Base-by-base conservation (phyloP, 805 yeast species). In the Saccharomyces mikatae region DNA sequence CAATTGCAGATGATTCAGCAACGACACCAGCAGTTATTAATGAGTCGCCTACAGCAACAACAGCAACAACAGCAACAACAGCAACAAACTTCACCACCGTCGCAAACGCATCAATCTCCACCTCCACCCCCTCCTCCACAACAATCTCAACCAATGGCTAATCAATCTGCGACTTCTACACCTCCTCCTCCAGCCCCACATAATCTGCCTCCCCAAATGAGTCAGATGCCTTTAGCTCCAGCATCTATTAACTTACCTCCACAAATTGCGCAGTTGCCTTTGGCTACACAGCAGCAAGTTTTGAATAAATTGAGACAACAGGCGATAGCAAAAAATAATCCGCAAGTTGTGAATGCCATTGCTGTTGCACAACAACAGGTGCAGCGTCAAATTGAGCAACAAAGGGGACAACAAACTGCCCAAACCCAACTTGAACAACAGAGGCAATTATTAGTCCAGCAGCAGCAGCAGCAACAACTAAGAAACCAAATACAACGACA, bases 1-100 rank as follows among this genome's bases (percentile, higher is more conserved):
- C 72, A 67, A 53, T 54, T 68, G 28, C 69, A 64, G 49, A 60
- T 66, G 62, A 68, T 68, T 17, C 72, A 70, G 52, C 71, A 68
- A 48, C 64, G 65, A 51, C 72, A 69, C 54, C 71, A 69, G 46
- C 72, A 68, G 52, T 32, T 66, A 27, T 51, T 68, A 44, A 53
- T 63, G 59, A 61, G 56, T 49, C 60, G 72, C 13, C 62, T 67
- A 8, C 70, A 67, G 53, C 66, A 62, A 46, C 63, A 61, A 41
- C 63, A 62, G 48, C 63, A 57, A 28, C 63, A n/a, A n/a, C 70
- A 67, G 53, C 66, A 62, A 46, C 63, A 60, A 36, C 58, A 56
- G 27, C 58, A 50, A 29, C 58, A 55, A 41, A 28, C 55, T 52
- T 27, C 58, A 55, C 58, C 36, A 11, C 58, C 51, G 46, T 54